Evolutionary conservation across 768 basidiomycete genomes (phyloP), one percentile per base, ranked within the genome.

Genomic region (Panaeolus cyanescens): DNA sequence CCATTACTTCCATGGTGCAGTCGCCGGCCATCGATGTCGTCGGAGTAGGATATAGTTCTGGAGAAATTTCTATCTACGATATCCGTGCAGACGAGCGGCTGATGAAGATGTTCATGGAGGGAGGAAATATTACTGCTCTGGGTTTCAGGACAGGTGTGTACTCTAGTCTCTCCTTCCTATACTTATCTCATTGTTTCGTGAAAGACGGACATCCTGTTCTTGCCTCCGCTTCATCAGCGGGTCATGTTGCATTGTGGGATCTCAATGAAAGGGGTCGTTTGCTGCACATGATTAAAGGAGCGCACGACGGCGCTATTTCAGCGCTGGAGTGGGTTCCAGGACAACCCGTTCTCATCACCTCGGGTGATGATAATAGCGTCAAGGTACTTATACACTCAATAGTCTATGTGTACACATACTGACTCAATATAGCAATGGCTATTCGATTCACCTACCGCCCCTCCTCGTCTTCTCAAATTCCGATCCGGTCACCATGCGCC

Each of bases 21-120:
- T 96, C 95, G 8, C 96, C 96, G 25, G 97, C 96, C 13, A 90
- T 99, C 56, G 97, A 99, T 68, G 94, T 99, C 9, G 83, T 99
- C 36, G 97, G 93, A n/a, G 80, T 99, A 54, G 96, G 95, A 1
- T 93, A 92, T 71, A 79, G 88, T 1, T 92, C 91, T 1, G 97
- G 97, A 37, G 88, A 92, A 67, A 87, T 97, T 30, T 88, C 90
- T 0, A 83, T 99, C 3, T 91, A 95, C 69, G 97, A 99, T 70
- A 83, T 98, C 54, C 87, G 95, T 32, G 85, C 92, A 9, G 95
- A 96, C 63, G 96, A 98, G 72, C 83, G 89, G 31, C 78, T 99
- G 9, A 88, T 98, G 82, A 80, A 88, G 56, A 89, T 99, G 79
- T 88, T 88, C 66, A 93, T 97, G 90, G 93, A 95, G 53, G 93